phyloP scores from a whole-genome alignment of 192 early-diverging fungal genomes.

The Entomortierella chlamydospora region DNA sequence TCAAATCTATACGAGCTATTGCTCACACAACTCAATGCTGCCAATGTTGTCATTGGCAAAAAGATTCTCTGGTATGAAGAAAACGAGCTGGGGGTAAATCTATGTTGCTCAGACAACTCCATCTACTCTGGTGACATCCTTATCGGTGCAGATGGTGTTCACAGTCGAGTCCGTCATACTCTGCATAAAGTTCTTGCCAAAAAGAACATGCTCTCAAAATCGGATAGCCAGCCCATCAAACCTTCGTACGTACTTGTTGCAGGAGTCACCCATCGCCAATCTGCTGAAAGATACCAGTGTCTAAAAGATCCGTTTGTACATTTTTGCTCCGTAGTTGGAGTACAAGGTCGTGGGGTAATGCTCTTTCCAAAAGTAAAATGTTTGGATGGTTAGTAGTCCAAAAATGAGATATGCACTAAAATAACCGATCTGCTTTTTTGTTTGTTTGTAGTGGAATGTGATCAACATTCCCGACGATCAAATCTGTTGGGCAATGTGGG shows the following conservation, averaged over 20 bases:
- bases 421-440: too few species aligned
- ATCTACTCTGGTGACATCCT: slow-evolving; percentile 51
- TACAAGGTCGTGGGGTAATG: slow-evolving; percentile 4
- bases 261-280: neutral
- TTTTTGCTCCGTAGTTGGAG: neutral
- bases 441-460: slow-evolving; percentile 2
- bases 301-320: slow-evolving; percentile 19
- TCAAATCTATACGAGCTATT: slow-evolving; percentile 23
- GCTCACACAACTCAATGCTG: slow-evolving; percentile 12
- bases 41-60: slow-evolving; percentile 35
- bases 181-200: slow-evolving; percentile 11
- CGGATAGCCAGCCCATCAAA: neutral
- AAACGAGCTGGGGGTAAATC: slow-evolving; percentile 32
- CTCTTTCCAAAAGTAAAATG: neutral
- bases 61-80: slow-evolving; percentile 28
- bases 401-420: too few species aligned
- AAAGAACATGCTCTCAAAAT: slow-evolving; percentile 4
- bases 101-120: slow-evolving; percentile 34
- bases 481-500: slow-evolving; percentile 16
- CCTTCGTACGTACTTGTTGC: slow-evolving; percentile 1
- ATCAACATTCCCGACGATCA: slow-evolving; percentile 20
- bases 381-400: too few species aligned
- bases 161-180: slow-evolving; percentile 35
- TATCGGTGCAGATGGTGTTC: slow-evolving; percentile 53
- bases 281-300: slow-evolving; percentile 4